These are phyloP conservation scores for Agrostemma githago DNA, from an alignment of 148 eudicot genomes.

Conservation along the genomic window DNA sequence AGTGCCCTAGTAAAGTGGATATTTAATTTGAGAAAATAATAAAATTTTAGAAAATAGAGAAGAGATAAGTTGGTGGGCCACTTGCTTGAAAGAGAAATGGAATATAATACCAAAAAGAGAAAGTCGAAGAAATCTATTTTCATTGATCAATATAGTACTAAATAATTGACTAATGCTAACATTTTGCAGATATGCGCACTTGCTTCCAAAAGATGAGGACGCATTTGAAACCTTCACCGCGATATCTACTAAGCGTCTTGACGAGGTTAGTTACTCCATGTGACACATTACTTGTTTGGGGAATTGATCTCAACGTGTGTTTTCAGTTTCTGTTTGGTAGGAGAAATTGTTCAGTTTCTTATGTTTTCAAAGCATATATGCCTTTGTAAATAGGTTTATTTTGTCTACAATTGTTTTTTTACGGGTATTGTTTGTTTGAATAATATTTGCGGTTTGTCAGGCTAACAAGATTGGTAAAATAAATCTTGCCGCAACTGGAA, in stretches of 20 bases:
- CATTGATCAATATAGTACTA: background rate
- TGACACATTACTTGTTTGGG: slow-evolving; percentile 1
- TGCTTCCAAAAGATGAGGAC: slow-evolving; percentile 90
- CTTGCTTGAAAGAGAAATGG: too few relatives aligned
- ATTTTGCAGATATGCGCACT: slow-evolving; percentile 71
- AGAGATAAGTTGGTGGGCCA: too few relatives aligned
- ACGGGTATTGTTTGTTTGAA: slow-evolving; percentile 1
- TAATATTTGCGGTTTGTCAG: slow-evolving; percentile 33
- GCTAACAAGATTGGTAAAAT: slow-evolving; percentile 96
- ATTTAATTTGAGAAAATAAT: too few relatives aligned
- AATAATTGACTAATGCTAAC: background rate
- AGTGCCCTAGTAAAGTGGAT: too few relatives aligned
- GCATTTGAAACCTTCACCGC: slow-evolving; percentile 70
- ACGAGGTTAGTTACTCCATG: slow-evolving; percentile 58
- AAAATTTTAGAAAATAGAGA: too few relatives aligned
- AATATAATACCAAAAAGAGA: too few relatives aligned
- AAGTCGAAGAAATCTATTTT: too few relatives aligned
- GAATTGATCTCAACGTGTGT: background rate
- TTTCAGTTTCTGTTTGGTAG: background rate
- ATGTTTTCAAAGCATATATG: background rate
- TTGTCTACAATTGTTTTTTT: background rate
- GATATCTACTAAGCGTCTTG: slow-evolving; percentile 69
- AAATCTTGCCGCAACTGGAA: slow-evolving; percentile 98
- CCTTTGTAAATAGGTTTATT: background rate
- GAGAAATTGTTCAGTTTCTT: background rate